Evolutionary conservation across 495 filamentous ascomycete genomes (phyloP).

Genomic region (Aspergillus hancockii): DNA sequence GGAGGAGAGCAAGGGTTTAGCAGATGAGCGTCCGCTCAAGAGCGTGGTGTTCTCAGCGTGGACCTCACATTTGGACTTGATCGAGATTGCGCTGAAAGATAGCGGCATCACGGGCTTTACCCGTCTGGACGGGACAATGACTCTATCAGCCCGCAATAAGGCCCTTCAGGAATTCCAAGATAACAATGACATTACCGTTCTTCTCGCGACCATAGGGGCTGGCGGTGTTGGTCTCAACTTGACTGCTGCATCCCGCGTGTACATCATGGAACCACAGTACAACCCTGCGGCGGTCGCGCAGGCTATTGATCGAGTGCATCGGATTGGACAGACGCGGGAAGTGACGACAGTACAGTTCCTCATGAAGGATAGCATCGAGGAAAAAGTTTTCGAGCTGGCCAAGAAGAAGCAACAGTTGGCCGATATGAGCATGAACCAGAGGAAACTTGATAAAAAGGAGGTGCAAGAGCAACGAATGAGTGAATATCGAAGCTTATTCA

Average conservation of each 20-base stretch:
- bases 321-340: conserved; percentile 82
- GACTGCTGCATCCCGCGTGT: conserved; percentile 80
- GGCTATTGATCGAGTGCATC: conserved; percentile 90
- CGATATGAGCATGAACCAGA: conserved; percentile 75
- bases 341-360: conserved; percentile 83
- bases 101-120: conserved; percentile 61
- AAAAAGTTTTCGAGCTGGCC: conserved; percentile 87
- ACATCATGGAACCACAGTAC: conserved; percentile 97
- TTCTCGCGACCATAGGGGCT: conserved; percentile 89
- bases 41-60: conserved; percentile 92
- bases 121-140: conserved; percentile 90
- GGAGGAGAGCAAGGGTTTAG: conserved; percentile 57
- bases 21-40: conserved; percentile 70
- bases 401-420: conserved; percentile 89
- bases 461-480: conserved; percentile 73
- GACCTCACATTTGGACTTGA: conserved; percentile 92
- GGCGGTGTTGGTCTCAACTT: conserved; percentile 93
- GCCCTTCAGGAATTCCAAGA: conserved; percentile 76
- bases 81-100: conserved; percentile 77
- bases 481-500: conserved; percentile 82
- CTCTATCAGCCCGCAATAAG: conserved; percentile 63
- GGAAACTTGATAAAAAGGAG: conserved; percentile 71
- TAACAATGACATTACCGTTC: conserved; percentile 69
- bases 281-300: conserved; percentile 95
- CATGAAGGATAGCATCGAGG: conserved; percentile 88